Percentiles rank a stretch among this genome's conserved stretches.
Evolutionary conservation across 2,329 filamentous ascomycete genomes (phyloP).

Genomic region (Aurifilum marmelostoma): DNA sequence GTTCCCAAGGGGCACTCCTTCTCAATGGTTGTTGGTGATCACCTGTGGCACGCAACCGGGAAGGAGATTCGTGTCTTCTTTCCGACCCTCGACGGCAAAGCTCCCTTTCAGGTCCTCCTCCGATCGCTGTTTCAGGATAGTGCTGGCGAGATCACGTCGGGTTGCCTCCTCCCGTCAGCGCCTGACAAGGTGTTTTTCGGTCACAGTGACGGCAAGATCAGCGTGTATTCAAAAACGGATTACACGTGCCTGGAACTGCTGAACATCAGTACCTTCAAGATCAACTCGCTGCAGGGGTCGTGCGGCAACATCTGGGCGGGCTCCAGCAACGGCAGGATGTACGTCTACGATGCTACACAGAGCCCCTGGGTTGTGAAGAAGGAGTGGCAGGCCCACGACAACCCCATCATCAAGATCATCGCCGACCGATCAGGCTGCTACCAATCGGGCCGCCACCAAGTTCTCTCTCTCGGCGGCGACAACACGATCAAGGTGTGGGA

Average conservation of each 20-base stretch:
- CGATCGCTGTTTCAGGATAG: slow-evolving; percentile 71
- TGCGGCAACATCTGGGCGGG: slow-evolving; percentile 88
- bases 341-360: slow-evolving; percentile 82
- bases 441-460: slow-evolving; percentile 80
- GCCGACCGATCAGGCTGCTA: slow-evolving; percentile 83
- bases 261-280: slow-evolving; percentile 92
- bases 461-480: slow-evolving; percentile 85
- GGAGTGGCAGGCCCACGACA: slow-evolving; percentile 91
- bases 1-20: slow-evolving; percentile 82
- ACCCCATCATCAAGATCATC: slow-evolving; percentile 76
- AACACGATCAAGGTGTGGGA: slow-evolving; percentile 88
- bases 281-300: slow-evolving; percentile 81
- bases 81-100: slow-evolving; percentile 68
- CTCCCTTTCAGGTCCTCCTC: slow-evolving; percentile 75
- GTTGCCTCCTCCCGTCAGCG: slow-evolving; percentile 73
- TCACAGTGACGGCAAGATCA: slow-evolving; percentile 91
- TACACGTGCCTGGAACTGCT: slow-evolving; percentile 79
- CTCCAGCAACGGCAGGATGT: slow-evolving; percentile 92
- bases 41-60: slow-evolving; percentile 85
- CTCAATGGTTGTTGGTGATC: slow-evolving; percentile 82
- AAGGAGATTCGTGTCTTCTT: slow-evolving; percentile 86
- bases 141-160: slow-evolving; percentile 85
- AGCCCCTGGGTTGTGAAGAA: slow-evolving; percentile 91
- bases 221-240: slow-evolving; percentile 81
- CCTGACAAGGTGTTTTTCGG: slow-evolving; percentile 85